These are phyloP conservation scores for Fragosphaeria purpurea DNA, from an alignment of 2,329 filamentous ascomycete genomes.

Conservation along the genomic window DNA sequence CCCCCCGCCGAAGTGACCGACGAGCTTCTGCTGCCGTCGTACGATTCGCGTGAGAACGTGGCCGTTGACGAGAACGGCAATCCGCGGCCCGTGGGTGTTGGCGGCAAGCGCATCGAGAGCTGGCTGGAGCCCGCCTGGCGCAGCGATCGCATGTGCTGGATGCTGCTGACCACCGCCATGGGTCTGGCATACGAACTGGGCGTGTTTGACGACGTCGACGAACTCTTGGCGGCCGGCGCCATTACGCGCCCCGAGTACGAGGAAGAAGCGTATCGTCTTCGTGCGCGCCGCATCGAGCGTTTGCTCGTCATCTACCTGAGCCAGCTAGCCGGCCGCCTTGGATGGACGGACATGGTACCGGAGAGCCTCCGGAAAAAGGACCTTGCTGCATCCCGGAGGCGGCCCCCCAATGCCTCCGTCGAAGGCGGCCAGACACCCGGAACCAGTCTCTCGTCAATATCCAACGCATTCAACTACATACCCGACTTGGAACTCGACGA, in stretches of 20 bases:
- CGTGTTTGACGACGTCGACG: slow-evolving; percentile 84
- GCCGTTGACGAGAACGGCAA: slow-evolving; percentile 30
- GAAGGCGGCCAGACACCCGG: slow-evolving; percentile 49
- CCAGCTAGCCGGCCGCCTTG: slow-evolving; percentile 84
- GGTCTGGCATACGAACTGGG: slow-evolving; percentile 87
- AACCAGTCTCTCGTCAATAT: slow-evolving; percentile 45
- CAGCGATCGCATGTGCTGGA: slow-evolving; percentile 94
- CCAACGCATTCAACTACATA: slow-evolving; percentile 54
- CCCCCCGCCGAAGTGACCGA: slow-evolving; percentile 69
- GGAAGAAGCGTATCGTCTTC: slow-evolving; percentile 65
- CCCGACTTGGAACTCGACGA: slow-evolving; percentile 58
- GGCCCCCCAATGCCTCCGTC: slow-evolving; percentile 27
- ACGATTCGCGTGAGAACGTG: slow-evolving; percentile 34
- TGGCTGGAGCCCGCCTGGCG: slow-evolving; percentile 96
- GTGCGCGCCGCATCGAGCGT: slow-evolving; percentile 72
- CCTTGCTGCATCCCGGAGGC: slow-evolving; percentile 41
- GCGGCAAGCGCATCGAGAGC: slow-evolving; percentile 78
- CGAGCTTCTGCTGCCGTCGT: slow-evolving; percentile 55
- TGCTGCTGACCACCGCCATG: slow-evolving; percentile 85
- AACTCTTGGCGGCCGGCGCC: slow-evolving; percentile 48
- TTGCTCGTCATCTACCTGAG: slow-evolving; percentile 85
- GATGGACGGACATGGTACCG: slow-evolving; percentile 89
- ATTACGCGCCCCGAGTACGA: slow-evolving; percentile 58
- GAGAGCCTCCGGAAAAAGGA: slow-evolving; percentile 50
- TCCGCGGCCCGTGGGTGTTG: slow-evolving; percentile 48